Evolutionary conservation across 2,329 filamentous ascomycete species (phyloP), one percentile per base, ranked within the genome.

Genomic region (Calonectria ilicicola): DNA sequence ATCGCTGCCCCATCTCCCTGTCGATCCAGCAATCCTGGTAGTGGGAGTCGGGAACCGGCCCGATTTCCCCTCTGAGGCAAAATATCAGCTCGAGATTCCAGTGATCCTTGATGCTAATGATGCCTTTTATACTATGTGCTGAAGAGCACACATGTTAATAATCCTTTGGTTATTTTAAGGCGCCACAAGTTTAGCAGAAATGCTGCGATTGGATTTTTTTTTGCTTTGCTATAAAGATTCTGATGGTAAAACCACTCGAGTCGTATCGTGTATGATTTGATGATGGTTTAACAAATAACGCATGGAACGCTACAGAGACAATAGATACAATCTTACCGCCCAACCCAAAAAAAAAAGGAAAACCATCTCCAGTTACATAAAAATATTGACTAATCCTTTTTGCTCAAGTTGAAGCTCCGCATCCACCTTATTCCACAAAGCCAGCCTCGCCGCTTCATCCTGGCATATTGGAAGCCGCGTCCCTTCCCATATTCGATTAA

Each of bases 401-500:
- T 65, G 29, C 12, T 1, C 26, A 15, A 68, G 26, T 8, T 21
- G 32, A 2, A 68, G 35, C 15, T 63, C 66, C 5, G 26, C 27
- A 8, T 42, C 56, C 4, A 68, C 29, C 10, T 51, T 51, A 21
- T 62, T 29, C 56, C 66, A 68, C 23, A 68, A 9, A 9, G 35
- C 44, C 9, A 21, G 17, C 19, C 56, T 53, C 23, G 66, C 42
- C 9, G n/a, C 32, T 35, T 63, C 56, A 15, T 63, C 66, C 5
- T 32, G 23, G n/a, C 66, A 68, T 15, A 62, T 49, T 2, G 66
- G 66, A 21, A 62, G 17, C 8, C 44, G 44, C 8, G 29, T n/a
- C 23, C 35, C 38, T 27, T 17, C 5, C 67, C 67, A 69, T 5
- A 69, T 65, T 9, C 67, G 46, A 17, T 69, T 69, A 7, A 65